A percentile compares a stretch with the other conserved stretches of the same genome.
Evolutionary conservation across 1,284 basidiomycete species (phyloP).

Genomic region (Rhodotorula sp.): DNA sequence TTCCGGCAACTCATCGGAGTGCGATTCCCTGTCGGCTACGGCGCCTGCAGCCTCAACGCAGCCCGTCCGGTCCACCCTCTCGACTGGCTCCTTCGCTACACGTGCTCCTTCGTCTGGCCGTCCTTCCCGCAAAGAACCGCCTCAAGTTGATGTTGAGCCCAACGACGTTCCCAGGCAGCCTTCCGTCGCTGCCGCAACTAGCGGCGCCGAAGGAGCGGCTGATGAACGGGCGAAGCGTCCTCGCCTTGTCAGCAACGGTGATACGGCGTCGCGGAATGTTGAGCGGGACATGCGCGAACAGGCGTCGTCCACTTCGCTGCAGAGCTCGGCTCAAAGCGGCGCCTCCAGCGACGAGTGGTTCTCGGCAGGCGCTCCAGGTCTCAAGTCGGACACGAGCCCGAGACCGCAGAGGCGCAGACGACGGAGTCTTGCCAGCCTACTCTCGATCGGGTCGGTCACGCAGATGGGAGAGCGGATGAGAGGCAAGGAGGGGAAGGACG

Average conservation of each 20-base stretch:
- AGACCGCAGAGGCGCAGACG: slow-evolving; percentile 16
- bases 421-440: slow-evolving; percentile 22
- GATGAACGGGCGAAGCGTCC: background rate
- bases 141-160: slow-evolving; percentile 26
- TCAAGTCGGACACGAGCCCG: slow-evolving; percentile 6
- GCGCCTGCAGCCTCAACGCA: background rate
- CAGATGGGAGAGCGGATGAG: background rate
- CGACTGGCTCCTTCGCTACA: background rate
- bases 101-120: background rate
- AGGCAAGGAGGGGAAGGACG: background rate
- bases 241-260: background rate
- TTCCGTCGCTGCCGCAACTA: background rate
- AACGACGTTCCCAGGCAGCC: background rate
- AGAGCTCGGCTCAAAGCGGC: background rate
- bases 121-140: slow-evolving; percentile 22
- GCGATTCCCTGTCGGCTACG: background rate
- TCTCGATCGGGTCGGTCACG: slow-evolving; percentile 12
- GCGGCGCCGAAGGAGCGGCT: background rate
- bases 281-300: background rate
- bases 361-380: background rate
- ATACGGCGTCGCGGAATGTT: background rate
- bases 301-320: background rate
- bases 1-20: background rate
- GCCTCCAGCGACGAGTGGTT: background rate
- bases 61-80: too few relatives aligned